Evolutionary conservation across 257 asterid genomes (phyloP).

Genomic region (Petunia axillaris): DNA sequence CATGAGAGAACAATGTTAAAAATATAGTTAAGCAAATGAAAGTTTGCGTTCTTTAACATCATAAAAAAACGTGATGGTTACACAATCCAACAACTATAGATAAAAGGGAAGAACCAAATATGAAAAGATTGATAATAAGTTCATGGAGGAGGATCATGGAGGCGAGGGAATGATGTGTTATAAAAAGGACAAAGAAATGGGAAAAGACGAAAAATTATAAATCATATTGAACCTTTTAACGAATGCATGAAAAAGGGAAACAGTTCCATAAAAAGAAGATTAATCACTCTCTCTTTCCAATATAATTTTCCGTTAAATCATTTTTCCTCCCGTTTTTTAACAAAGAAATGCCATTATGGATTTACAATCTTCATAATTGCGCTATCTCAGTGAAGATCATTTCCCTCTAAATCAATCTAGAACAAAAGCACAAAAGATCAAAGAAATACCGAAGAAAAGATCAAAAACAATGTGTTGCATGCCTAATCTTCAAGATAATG

Average conservation of each 20-base stretch:
- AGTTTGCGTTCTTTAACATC: too few species aligned
- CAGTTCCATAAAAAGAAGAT: background rate
- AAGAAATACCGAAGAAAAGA: background rate
- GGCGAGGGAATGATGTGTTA: background rate
- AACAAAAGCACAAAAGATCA: background rate
- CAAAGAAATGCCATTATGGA: background rate
- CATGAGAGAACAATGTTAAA: background rate
- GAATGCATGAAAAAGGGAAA: too few species aligned
- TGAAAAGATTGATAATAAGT: background rate
- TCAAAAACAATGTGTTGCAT: background rate
- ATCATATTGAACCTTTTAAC: too few species aligned
- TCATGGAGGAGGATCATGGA: background rate
- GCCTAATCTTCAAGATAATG: background rate
- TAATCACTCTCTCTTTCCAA: background rate
- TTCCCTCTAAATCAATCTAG: background rate
- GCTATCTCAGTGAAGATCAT: background rate
- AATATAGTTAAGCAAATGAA: background rate
- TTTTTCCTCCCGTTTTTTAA: background rate
- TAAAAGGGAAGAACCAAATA: background rate
- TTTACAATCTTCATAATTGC: background rate
- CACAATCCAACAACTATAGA: background rate
- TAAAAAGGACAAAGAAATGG: too few species aligned
- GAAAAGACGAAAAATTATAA: too few species aligned
- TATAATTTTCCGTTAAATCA: background rate
- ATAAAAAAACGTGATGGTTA: background rate